Evolutionary conservation across 2,329 filamentous ascomycete genomes (phyloP).

Genomic region (Penicillium verrucosum): DNA sequence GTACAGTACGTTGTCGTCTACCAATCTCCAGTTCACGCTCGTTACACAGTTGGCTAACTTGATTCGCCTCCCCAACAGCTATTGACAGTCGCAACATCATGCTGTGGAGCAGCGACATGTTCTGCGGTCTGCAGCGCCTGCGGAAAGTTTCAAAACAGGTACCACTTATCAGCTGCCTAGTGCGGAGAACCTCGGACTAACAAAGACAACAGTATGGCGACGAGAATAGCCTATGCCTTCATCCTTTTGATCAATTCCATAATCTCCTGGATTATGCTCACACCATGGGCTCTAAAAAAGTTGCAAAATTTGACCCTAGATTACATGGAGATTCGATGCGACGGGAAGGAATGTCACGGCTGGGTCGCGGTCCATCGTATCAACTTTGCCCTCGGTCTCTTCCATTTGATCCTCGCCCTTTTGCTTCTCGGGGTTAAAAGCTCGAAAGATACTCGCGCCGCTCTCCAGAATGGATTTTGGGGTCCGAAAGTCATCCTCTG

Average conservation of each 20-base stretch:
- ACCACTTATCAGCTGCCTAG: constrained; percentile 22
- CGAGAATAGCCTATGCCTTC: constrained; percentile 92
- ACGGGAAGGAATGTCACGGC: constrained; percentile 85
- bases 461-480: constrained; percentile 98
- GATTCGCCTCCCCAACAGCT: constrained; percentile 50
- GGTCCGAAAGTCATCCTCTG: constrained; percentile 91
- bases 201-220: constrained; percentile 69
- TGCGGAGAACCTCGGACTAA: constrained; percentile 23
- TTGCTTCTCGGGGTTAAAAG: constrained; percentile 82
- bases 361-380: constrained; percentile 96
- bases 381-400: constrained; percentile 93
- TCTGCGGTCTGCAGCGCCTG: constrained; percentile 94
- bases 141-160: constrained; percentile 96
- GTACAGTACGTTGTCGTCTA: constrained; percentile 64
- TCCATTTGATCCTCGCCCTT: constrained; percentile 82
- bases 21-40: not conserved
- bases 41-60: constrained; percentile 13
- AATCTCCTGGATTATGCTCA: constrained; percentile 98
- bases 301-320: constrained; percentile 87
- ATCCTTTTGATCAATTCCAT: constrained; percentile 96
- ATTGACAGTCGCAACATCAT: constrained; percentile 76
- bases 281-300: constrained; percentile 96
- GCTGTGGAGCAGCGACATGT: constrained; percentile 94
- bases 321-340: constrained; percentile 93
- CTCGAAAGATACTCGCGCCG: constrained; percentile 81